Percentiles rank a stretch among this genome's conserved stretches.
Evolutionary conservation across 768 basidiomycete species (phyloP).

Genomic region (Mycena maculata): DNA sequence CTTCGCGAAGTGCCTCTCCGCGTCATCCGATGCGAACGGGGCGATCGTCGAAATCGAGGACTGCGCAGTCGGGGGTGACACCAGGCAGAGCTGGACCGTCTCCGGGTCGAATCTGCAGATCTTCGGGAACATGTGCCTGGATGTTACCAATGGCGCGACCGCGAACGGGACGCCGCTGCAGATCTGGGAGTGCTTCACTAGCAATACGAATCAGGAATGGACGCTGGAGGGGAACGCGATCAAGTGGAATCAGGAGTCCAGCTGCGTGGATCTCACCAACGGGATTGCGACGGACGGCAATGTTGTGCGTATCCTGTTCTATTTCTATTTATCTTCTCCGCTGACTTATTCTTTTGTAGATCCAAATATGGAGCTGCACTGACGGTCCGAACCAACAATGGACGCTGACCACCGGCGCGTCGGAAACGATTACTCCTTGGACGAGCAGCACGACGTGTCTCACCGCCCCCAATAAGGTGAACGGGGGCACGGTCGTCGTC

Average conservation of each 20-base stretch:
- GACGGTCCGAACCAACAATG: constrained; percentile 18
- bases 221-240: constrained; percentile 19
- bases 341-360: not conserved
- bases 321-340: not conserved
- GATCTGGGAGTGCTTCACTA: constrained; percentile 37
- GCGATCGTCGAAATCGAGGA: constrained; percentile 36
- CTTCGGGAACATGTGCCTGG: constrained; percentile 37
- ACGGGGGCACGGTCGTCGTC: constrained; percentile 20
- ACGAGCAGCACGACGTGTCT: constrained; percentile 23
- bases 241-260: constrained; percentile 13
- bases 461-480: not conserved
- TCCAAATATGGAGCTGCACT: constrained; percentile 26
- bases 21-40: constrained; percentile 39
- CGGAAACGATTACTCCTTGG: not conserved
- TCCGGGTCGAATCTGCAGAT: constrained; percentile 30
- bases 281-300: constrained; percentile 21
- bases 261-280: constrained; percentile 23
- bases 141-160: constrained; percentile 29
- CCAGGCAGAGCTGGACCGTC: constrained; percentile 38
- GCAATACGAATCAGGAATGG: constrained; percentile 36
- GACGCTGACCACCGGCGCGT: constrained; percentile 20
- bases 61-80: constrained; percentile 30
- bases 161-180: not conserved
- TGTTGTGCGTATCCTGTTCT: constrained; percentile 2
- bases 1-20: constrained; percentile 37